Evolutionary conservation across 1,284 basidiomycete genomes (phyloP), one percentile per base, ranked within the genome.

Genomic region (Trichosporon asahii): DNA sequence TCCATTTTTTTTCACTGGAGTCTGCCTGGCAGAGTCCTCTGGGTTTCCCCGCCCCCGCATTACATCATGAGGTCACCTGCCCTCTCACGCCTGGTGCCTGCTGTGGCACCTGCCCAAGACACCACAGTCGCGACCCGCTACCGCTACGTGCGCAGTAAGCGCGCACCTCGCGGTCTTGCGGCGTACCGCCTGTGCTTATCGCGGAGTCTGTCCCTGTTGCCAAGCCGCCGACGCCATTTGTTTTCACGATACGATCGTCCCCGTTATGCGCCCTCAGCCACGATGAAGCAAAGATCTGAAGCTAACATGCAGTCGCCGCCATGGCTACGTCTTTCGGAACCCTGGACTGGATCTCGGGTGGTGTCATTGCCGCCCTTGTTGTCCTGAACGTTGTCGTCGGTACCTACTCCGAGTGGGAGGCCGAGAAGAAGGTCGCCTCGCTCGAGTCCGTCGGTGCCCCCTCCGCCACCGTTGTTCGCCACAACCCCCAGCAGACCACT

Each of bases 301-400:
- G 65, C 5, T 37, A 15, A 18, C 15, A 29, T 31, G 18, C 88
- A 66, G 81, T 90, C 68, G 86, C 86, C 29, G 89, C 88, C 25
- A 86, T 90, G 83, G 86, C 86, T 11, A 85, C 89, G 23, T 89
- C 88, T 9, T 88, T 90, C 71, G 89, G 87, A 68, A 87, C 88
- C n/a, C 81, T 86, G 73, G 88, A 88, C 68, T 91, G 86, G 83
- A 87, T 90, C 70, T 88, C 88, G 76, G 89, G 88, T 37, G 88
- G 87, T 66, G 89, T 90, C 49, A 88, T 90, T 70, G 87, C 87
- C 15, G 88, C 87, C 40, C 86, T 90, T 31, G 88, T 90, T 53
- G 79, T 86, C 46, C 81, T 89, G 66, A 89, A 88, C 77, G 82
- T 85, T 27, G 81, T 82, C 74, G 83, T 85, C 31, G 84, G 83